These are phyloP conservation scores for Elsinoe perseae DNA, from an alignment of 2,329 filamentous ascomycete genomes.

Conservation along the genomic window DNA sequence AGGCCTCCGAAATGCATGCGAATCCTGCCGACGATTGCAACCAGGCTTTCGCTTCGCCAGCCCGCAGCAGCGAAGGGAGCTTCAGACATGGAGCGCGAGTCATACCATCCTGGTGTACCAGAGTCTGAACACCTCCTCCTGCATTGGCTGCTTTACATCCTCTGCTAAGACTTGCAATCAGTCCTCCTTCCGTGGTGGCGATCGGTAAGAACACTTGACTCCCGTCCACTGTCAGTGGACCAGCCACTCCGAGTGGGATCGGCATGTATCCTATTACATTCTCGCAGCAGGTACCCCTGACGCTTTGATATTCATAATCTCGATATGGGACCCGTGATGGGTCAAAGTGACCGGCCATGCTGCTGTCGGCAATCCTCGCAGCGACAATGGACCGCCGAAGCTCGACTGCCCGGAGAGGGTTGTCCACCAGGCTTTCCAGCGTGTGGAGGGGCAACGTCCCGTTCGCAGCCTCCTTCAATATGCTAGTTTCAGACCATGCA, in stretches of 20 bases:
- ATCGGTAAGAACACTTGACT: slow-evolving; percentile 91
- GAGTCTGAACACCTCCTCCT: slow-evolving; percentile 81
- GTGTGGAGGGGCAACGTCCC: slow-evolving; percentile 57
- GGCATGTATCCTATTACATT: slow-evolving; percentile 91
- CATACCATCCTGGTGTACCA: slow-evolving; percentile 86
- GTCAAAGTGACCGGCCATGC: slow-evolving; percentile 65
- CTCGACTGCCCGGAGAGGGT: slow-evolving; percentile 83
- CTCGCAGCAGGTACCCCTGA: slow-evolving; percentile 88
- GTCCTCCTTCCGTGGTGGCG: slow-evolving; percentile 90
- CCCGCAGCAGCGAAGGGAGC: slow-evolving; percentile 76
- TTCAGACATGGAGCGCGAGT: slow-evolving; percentile 82
- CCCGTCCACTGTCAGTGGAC: slow-evolving; percentile 84
- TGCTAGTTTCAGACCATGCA: too few species aligned
- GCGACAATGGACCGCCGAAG: slow-evolving; percentile 76
- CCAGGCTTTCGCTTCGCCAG: slow-evolving; percentile 86
- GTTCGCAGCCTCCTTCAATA: too few species aligned
- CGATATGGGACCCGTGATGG: slow-evolving; percentile 73
- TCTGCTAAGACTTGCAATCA: slow-evolving; percentile 81
- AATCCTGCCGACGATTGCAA: slow-evolving; percentile 80
- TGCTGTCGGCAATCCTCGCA: slow-evolving; percentile 65
- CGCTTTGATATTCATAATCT: slow-evolving; percentile 82
- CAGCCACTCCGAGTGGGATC: slow-evolving; percentile 80
- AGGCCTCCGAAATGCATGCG: slow-evolving; percentile 70
- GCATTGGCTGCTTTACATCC: slow-evolving; percentile 93
- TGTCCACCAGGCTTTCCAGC: slow-evolving; percentile 76